Base-by-base conservation (phyloP, 257 asterid genomes). In the Solanum ossicruentum region DNA sequence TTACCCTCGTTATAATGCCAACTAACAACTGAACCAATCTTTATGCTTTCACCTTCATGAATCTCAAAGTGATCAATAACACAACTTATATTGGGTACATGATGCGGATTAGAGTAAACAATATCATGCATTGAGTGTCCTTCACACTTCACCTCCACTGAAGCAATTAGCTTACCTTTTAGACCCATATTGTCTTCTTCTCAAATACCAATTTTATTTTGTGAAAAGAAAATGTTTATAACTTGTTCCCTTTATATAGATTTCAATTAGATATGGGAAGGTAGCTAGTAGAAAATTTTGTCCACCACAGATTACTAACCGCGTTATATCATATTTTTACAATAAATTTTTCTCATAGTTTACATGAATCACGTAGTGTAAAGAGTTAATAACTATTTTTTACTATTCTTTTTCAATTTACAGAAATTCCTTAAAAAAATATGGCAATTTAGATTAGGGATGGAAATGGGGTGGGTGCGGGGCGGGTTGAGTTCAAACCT, bases 61-160 rank as follows among this genome's bases (percentile, higher is more conserved):
- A 69, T 15, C 8, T 69, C 23, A 69, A 32, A 69, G 15, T 0
- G 7, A 0, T 16, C 36, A 23, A 36, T 0, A 4, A 0, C 0
- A 3, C 0, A 51, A 16, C 8, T 16, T 16, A 67, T 67, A 7
- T 4, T 32, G 45, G 8, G 0, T 69, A 69, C 0, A 1, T 0
- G 51, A 36, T 32, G 51, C 2, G 77, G 17, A 69, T 69, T 69
- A 0, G 3, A 32, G 6, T 32, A 51, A 0, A 32, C 15, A 32
- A 67, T 10, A 17, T 67, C 8, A 67, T 32, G 18, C 26, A 63
- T 5, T 1, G 3, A 12, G 39, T 63, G 5, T 23, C 41, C 26
- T 17, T 26, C 78, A 10, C 52, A 69, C 26, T 17, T 36, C 0
- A n/a, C 28, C 52, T 69, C 78, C 51, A 36, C 5, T 17, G 52